Percentiles rank a stretch among this genome's conserved stretches.
These are phyloP conservation scores for Malania oleifera DNA, from an alignment of 164 flowering plant genomes.

Conservation along the genomic window DNA sequence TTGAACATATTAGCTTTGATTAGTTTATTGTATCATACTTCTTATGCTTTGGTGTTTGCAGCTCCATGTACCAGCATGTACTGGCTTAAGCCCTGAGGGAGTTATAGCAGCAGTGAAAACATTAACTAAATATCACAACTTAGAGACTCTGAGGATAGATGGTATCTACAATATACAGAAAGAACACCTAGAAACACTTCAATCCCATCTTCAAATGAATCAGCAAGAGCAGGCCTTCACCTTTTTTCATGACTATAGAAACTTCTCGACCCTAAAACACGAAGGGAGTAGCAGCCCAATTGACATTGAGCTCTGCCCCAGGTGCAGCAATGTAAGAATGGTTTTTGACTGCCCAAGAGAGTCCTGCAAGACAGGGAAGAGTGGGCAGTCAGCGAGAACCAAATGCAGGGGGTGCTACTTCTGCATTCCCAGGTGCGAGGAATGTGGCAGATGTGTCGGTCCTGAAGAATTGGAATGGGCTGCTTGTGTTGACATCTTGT, in stretches of 20 bases:
- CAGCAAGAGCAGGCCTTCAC: constrained; percentile 12
- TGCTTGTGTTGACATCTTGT: constrained; percentile 48
- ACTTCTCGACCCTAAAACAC: neutral
- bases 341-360: constrained; percentile 66
- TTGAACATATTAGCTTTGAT: too few species aligned
- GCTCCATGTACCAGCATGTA: constrained; percentile 68
- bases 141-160: constrained; percentile 36
- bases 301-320: constrained; percentile 68
- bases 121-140: constrained; percentile 26
- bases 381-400: neutral
- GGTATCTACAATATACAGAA: constrained; percentile 47
- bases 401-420: constrained; percentile 53
- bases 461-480: constrained; percentile 42
- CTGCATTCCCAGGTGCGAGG: constrained; percentile 71
- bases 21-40: too few species aligned
- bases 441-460: constrained; percentile 60
- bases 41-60: constrained; percentile 26
- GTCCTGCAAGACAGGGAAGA: constrained; percentile 33
- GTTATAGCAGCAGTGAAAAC: constrained; percentile 42
- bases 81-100: constrained; percentile 58
- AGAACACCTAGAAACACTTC: constrained; percentile 42
- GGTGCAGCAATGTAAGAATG: constrained; percentile 44
- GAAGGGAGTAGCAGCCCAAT: constrained; percentile 13
- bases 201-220: constrained; percentile 22
- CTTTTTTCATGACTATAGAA: constrained; percentile 19